Evolutionary conservation across 1,284 basidiomycete genomes (phyloP), one percentile per base, ranked within the genome.

Genomic region (Megacollybia platyphylla): DNA sequence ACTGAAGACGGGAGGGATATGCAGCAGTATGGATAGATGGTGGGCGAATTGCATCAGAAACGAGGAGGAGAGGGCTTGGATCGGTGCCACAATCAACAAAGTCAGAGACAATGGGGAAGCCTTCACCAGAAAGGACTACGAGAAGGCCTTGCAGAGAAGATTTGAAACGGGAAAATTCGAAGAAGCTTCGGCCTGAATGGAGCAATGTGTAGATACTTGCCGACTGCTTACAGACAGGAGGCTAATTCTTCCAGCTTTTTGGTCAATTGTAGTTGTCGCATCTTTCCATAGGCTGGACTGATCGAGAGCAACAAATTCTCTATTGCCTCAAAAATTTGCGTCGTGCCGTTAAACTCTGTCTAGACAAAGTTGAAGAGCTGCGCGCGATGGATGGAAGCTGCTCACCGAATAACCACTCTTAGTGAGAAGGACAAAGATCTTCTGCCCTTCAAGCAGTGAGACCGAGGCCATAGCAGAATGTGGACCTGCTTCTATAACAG

Each of bases 31-130:
- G 75, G 83, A 86, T 49, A 60, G 65, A 44, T 87, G 79, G 78
- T 87, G 84, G 84, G 71, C 73, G 18, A 78, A 80, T 52, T 86
- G 82, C 54, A 62, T 86, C 41, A 62, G 82, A 46, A 68, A 80
- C 48, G 64, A 71, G 15, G 60, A 63, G 45, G 79, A 81, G 49
- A 61, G 82, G 48, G 55, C 61, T 31, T 76, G 70, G 67, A 63
- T 86, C 28, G 62, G 65, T 24, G 57, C 54, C 27, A 49, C 68
- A 40, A 73, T 84, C 29, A 49, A 50, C 42, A 63, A 64, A 47
- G 74, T 73, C 39, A 67, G 78, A 44, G 49, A 51, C 27, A 59
- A 57, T 17, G 52, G 54, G 15, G 54, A 64, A 20, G 57, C 65
- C 26, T 83, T 79, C 54, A 76, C 76, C n/a, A 64, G 75, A 42